These are phyloP conservation scores for Nannochloropsis oceanica DNA, from an alignment of 108 stramenopile species.

Conservation along the genomic window DNA sequence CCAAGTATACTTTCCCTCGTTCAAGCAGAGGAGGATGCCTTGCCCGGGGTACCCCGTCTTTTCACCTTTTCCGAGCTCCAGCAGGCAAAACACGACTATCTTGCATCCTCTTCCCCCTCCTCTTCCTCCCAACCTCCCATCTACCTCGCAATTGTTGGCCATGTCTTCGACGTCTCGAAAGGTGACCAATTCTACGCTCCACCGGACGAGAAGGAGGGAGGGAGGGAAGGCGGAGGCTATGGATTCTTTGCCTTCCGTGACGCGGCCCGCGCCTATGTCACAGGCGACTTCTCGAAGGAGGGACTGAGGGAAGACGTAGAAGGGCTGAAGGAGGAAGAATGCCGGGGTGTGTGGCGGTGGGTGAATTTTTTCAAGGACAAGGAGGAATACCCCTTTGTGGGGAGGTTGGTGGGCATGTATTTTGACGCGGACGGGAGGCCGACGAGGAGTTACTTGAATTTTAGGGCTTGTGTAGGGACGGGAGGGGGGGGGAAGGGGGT, in stretches of 20 bases:
- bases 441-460: background rate
- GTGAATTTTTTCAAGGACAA: background rate
- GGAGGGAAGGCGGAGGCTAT: background rate
- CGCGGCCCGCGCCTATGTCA: background rate
- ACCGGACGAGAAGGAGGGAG: background rate
- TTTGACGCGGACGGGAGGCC: background rate
- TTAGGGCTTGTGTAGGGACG: background rate
- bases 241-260: background rate
- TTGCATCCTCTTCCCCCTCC: background rate
- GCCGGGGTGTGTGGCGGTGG: background rate
- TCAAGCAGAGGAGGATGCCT: background rate
- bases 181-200: background rate
- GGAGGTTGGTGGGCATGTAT: background rate
- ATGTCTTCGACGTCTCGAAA: background rate
- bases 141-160: background rate
- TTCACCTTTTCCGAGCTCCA: background rate
- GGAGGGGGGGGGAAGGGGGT: background rate
- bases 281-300: background rate
- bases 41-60: background rate
- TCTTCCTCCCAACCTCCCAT: background rate
- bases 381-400: background rate
- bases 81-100: background rate
- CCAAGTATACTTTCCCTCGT: background rate
- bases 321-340: background rate
- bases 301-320: background rate